Percentiles rank a stretch among this genome's conserved stretches.
Conservation (phyloP, 2,329 filamentous ascomycete species). For the Zymoseptoria brevis region DNA sequence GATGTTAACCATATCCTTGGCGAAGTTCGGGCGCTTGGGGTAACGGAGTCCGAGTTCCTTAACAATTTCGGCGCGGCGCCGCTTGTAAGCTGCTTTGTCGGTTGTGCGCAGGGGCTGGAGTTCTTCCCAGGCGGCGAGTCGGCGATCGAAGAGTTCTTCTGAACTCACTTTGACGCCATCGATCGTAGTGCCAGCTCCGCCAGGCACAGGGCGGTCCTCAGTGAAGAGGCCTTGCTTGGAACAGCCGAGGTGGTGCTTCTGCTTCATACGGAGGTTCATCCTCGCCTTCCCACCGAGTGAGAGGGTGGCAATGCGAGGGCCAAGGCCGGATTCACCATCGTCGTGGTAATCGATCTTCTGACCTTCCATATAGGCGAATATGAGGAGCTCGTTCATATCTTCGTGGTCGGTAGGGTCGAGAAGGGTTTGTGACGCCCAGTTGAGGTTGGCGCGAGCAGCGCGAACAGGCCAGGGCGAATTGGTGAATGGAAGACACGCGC, state of each 20-base stretch:
- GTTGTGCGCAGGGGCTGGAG: constrained; percentile 20
- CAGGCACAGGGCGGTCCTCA: constrained; percentile 22
- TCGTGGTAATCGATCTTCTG: constrained; percentile 59
- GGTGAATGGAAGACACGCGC: constrained; percentile 44
- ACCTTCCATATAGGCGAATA: constrained; percentile 54
- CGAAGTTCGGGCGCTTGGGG: constrained; percentile 26
- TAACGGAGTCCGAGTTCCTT: constrained; percentile 30
- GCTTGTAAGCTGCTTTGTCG: constrained; percentile 19
- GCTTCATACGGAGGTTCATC: constrained; percentile 54
- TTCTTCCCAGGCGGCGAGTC: constrained; percentile 26
- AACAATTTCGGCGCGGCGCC: constrained; percentile 28
- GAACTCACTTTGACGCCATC: constrained; percentile 1
- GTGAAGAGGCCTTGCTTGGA: constrained; percentile 30
- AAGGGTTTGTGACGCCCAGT: constrained; percentile 46
- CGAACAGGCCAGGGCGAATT: constrained; percentile 42
- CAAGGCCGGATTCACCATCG: constrained; percentile 56
- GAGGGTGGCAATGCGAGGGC: constrained; percentile 54
- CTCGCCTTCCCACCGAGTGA: constrained; percentile 51
- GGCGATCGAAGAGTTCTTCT: constrained; percentile 27
- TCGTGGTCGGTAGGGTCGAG: constrained; percentile 25
- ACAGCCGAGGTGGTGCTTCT: constrained; percentile 37
- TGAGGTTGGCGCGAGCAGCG: constrained; percentile 45
- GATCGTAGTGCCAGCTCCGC: constrained; percentile 7
- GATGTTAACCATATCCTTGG: constrained; percentile 35
- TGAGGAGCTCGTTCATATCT: constrained; percentile 57